Evolutionary conservation across 495 filamentous ascomycete species (phyloP).

Genomic region (Parathielavia appendiculata): DNA sequence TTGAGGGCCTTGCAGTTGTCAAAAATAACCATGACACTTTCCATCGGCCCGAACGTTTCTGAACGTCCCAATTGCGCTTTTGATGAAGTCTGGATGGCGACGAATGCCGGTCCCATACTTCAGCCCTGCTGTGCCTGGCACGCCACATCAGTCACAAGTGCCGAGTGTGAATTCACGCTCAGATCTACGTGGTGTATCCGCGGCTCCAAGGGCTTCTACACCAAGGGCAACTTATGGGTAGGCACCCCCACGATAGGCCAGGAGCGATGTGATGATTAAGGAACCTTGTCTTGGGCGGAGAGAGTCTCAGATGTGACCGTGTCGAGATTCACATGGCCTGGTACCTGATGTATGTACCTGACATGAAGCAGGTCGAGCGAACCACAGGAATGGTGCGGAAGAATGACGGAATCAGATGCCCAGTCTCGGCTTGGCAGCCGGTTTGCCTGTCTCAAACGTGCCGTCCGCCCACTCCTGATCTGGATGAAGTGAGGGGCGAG

Average conservation of each 20-base stretch:
- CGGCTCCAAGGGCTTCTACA: too few species aligned
- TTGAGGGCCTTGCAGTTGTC: slow-evolving; percentile 17
- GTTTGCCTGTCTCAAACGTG: slow-evolving; percentile 20
- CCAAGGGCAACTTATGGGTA: neutral
- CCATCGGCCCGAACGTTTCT: slow-evolving; percentile 3
- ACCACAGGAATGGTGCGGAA: slow-evolving; percentile 8
- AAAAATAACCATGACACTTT: slow-evolving; percentile 16
- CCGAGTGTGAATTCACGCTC: neutral
- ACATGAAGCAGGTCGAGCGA: neutral
- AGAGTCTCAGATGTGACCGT: neutral
- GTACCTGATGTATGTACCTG: slow-evolving; percentile 8
- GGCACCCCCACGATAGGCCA: neutral
- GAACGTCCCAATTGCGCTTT: neutral
- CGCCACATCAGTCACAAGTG: slow-evolving; percentile 7
- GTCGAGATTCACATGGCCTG: neutral
- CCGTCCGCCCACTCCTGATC: slow-evolving; percentile 20
- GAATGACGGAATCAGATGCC: slow-evolving; percentile 17
- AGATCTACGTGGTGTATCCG: neutral
- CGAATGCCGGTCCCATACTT: neutral
- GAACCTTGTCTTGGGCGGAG: neutral
- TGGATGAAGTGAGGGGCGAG: slow-evolving; percentile 17
- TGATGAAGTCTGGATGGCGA: slow-evolving; percentile 10
- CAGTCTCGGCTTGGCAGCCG: slow-evolving; percentile 24
- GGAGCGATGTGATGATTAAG: neutral
- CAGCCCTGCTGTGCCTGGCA: neutral